Conservation (phyloP, 2,329 filamentous ascomycete genomes). For the Pseudogymnoascus destructans region DNA sequence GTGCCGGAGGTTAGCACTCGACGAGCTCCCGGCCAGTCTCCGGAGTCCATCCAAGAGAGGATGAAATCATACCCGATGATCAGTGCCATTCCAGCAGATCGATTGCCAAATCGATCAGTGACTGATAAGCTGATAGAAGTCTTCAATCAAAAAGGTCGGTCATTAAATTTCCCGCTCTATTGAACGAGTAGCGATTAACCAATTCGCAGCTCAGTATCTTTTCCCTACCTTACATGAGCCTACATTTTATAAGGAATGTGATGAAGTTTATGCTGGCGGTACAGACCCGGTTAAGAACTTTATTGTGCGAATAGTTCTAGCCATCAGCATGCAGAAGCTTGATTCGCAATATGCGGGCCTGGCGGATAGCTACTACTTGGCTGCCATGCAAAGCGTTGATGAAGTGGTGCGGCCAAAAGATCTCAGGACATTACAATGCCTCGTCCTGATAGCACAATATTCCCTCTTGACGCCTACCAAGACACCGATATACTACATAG, state of each 20-base stretch:
- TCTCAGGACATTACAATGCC: conserved; percentile 77
- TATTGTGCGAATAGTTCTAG: conserved; percentile 78
- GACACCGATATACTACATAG: conserved; percentile 84
- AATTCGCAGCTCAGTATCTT: conserved; percentile 62
- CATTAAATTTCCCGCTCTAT: not conserved
- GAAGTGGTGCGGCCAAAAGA: conserved; percentile 78
- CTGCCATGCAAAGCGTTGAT: conserved; percentile 75
- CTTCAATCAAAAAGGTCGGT: conserved; percentile 69
- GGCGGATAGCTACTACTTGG: conserved; percentile 88
- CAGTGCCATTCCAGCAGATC: conserved; percentile 67
- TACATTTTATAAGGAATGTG: conserved; percentile 59
- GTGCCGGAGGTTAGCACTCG: conserved; percentile 60
- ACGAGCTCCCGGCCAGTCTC: conserved; percentile 53
- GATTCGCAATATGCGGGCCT: conserved; percentile 82
- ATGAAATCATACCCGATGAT: conserved; percentile 87
- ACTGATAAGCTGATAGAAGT: conserved; percentile 71
- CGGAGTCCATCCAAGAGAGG: conserved; percentile 46
- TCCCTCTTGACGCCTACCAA: conserved; percentile 84
- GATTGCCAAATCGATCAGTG: conserved; percentile 59
- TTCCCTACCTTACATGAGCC: conserved; percentile 79
- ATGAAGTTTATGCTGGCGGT: conserved; percentile 67
- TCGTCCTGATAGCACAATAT: conserved; percentile 78
- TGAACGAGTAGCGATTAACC: conserved; percentile 12
- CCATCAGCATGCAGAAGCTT: conserved; percentile 87
- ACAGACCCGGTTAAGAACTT: conserved; percentile 77